These are phyloP conservation scores for Suhomyces kunorum DNA, from an alignment of 1,139 yeast species.

Conservation along the genomic window DNA sequence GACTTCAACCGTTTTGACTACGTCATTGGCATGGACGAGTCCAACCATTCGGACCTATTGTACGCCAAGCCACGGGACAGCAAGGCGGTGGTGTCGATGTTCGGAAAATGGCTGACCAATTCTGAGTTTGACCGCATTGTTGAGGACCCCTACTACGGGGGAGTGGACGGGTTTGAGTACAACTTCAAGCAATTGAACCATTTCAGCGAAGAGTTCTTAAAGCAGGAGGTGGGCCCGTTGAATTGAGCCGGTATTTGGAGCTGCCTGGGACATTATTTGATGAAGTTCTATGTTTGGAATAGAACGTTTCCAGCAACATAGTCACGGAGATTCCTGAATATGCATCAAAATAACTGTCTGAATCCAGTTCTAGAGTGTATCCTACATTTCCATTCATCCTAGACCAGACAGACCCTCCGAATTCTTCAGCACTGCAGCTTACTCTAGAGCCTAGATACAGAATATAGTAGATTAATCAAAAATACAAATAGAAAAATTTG, in stretches of 20 bases:
- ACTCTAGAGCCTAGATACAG: too few relatives aligned
- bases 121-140: conserved; percentile 54
- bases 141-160: conserved; percentile 93
- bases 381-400: too few relatives aligned
- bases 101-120: conserved; percentile 76
- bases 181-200: conserved; percentile 74
- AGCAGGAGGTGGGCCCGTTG: conserved; percentile 41
- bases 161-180: conserved; percentile 73
- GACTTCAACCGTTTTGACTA: conserved; percentile 79
- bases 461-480: too few relatives aligned
- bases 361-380: too few relatives aligned
- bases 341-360: too few relatives aligned
- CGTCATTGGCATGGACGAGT: conserved; percentile 80
- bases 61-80: conserved; percentile 58
- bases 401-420: too few relatives aligned
- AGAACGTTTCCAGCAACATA: too few relatives aligned
- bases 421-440: too few relatives aligned
- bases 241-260: neutral
- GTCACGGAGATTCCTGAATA: too few relatives aligned
- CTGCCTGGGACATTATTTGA: neutral
- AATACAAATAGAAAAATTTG: too few relatives aligned
- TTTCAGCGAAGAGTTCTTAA: conserved; percentile 67
- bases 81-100: conserved; percentile 55
- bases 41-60: conserved; percentile 60
- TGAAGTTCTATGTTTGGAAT: too few relatives aligned